These are phyloP conservation scores for Dendrobium chrysotoxum DNA, from an alignment of 106 monocot genomes.

Conservation along the genomic window DNA sequence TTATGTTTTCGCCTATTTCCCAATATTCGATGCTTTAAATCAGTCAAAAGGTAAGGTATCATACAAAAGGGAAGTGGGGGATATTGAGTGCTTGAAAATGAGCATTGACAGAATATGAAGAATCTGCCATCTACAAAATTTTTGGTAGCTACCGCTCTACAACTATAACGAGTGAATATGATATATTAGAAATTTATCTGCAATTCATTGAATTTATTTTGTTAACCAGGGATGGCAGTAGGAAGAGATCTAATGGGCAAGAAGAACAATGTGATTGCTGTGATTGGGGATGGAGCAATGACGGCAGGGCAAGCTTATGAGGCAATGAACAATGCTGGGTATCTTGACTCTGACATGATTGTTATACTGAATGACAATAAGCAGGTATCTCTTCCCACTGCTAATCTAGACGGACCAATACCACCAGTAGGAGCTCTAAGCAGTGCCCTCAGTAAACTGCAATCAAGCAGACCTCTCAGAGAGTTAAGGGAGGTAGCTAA, in stretches of 20 bases:
- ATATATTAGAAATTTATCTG: not conserved
- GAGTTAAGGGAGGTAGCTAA: constrained; percentile 97
- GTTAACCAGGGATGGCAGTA: constrained; percentile 73
- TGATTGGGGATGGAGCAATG: constrained; percentile 96
- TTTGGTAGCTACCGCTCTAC: no score
- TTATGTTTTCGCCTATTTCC: no score
- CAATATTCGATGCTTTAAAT: not conserved
- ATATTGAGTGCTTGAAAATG: no score
- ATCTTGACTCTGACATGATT: constrained; percentile 64
- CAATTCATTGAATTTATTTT: not conserved
- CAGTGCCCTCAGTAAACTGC: constrained; percentile 74
- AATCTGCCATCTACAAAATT: no score
- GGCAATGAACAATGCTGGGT: constrained; percentile 97
- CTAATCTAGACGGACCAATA: constrained; percentile 79
- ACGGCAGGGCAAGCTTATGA: constrained; percentile 96
- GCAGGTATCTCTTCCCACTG: constrained; percentile 90
- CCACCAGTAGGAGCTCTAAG: constrained; percentile 90
- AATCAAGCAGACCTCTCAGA: constrained; percentile 89
- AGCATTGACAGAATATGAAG: no score
- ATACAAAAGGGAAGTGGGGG: no score
- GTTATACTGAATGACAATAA: constrained; percentile 69
- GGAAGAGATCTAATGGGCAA: constrained; percentile 79
- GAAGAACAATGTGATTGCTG: constrained; percentile 89
- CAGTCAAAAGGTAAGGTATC: not conserved
- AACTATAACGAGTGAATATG: no score